Evolutionary conservation across 139 green algal genomes (phyloP).

Genomic region (Volvox africanus): DNA sequence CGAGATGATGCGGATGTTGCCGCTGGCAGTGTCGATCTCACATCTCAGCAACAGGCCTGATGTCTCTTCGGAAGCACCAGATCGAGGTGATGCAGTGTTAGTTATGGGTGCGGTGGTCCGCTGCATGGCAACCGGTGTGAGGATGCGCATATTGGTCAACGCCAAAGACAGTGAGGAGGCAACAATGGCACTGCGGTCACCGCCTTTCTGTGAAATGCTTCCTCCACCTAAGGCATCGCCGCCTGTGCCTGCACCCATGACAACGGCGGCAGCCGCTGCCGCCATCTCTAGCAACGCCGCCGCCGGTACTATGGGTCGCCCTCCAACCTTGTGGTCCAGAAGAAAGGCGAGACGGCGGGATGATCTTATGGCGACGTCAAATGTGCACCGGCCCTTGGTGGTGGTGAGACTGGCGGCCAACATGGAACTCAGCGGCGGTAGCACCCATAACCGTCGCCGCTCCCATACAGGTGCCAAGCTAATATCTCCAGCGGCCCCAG

Average conservation of each 20-base stretch:
- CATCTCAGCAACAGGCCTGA: not conserved
- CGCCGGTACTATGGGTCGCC: slow-evolving; percentile 68
- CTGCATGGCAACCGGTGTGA: slow-evolving; percentile 50
- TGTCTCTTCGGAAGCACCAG: too few species aligned
- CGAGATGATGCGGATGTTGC: slow-evolving; percentile 27
- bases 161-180: slow-evolving; percentile 19
- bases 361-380: slow-evolving; percentile 33
- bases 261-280: slow-evolving; percentile 12
- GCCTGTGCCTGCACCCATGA: not conserved
- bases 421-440: slow-evolving; percentile 39
- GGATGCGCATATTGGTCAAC: slow-evolving; percentile 50
- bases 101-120: not conserved
- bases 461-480: slow-evolving; percentile 47
- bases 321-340: slow-evolving; percentile 71
- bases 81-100: not conserved
- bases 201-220: not conserved
- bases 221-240: not conserved
- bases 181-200: not conserved
- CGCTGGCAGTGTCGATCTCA: not conserved
- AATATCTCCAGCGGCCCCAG: not conserved
- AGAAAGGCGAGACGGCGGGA: slow-evolving; percentile 57
- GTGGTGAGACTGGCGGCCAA: not conserved
- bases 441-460: slow-evolving; percentile 61
- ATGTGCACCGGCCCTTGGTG: slow-evolving; percentile 7
- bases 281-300: slow-evolving; percentile 77